Base-by-base conservation (phyloP, 495 filamentous ascomycete genomes). In the Staphylotrichum longicolle region DNA sequence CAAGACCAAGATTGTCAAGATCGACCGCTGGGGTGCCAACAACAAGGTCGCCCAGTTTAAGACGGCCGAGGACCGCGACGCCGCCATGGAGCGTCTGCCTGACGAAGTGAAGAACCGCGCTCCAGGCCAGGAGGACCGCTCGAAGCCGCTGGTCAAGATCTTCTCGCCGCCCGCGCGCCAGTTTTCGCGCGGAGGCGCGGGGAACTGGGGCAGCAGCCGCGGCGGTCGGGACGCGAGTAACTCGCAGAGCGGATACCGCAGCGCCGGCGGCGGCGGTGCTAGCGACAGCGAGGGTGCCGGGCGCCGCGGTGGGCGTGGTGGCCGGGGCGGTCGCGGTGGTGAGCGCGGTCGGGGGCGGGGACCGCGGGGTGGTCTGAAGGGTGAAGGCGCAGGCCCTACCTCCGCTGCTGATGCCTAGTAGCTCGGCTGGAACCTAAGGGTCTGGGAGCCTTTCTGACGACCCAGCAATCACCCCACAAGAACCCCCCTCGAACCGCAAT, bases 21-120 rank as follows among this genome's bases (percentile, higher is more conserved):
- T 97, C 47, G 91, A 96, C 53, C 89, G 88, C 66, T 86, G 82
- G 77, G 85, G 85, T 30, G 85, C 85, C 63, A 83, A 90, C 75
- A 88, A 90, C 76, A 88, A 88, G 71, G 86, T 96, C 42, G 91
- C 87, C 15, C 86, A 89, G 35, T 96, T 97, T 78, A 79, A 85
- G 50, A 88, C 79, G 15, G 68, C 80, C 1, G 91, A 95, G 65
- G 88, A 94, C 32, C 88, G 91, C 62, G 89, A 89, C 65, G 83
- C 81, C 32, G 88, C 91, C 34, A 80, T 94, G 58, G 82, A 86
- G 4, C 86, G 81, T 57, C 80, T 93, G 46, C 85, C 89, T 6
- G 78, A 85, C 4, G 89, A 94, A 7, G 79, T 87, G 66, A 93
- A 91, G 80, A 84, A 83, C 63, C 78, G 83, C 49, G 77, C 79